Conservation (phyloP, 805 yeast genomes). For the Kuraishia hungarica region DNA sequence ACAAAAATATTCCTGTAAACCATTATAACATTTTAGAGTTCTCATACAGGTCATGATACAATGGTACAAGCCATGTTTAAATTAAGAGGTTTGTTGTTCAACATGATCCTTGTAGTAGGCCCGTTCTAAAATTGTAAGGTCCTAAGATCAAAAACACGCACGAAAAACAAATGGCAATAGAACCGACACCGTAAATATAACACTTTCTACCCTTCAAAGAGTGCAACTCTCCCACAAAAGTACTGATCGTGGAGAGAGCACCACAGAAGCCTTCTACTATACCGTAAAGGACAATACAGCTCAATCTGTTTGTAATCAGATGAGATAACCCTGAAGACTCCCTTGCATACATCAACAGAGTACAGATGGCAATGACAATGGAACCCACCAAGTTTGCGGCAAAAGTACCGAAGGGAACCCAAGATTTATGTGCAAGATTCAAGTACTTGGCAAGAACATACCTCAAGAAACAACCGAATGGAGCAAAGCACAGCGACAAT, state of each 20-base stretch:
- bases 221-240: constrained; percentile 64
- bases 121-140: constrained; percentile 60
- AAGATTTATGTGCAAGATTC: constrained; percentile 29
- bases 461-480: constrained; percentile 59
- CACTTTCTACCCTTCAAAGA: constrained; percentile 21
- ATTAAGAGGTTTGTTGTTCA: neutral
- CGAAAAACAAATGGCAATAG: constrained; percentile 39
- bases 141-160: constrained; percentile 57
- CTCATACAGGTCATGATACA: too few species aligned
- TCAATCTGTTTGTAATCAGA: constrained; percentile 16
- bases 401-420: constrained; percentile 34
- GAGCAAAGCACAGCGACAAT: constrained; percentile 56
- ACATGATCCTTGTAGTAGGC: constrained; percentile 18
- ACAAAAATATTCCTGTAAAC: too few species aligned
- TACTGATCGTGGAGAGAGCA: constrained; percentile 63
- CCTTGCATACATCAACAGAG: constrained; percentile 26
- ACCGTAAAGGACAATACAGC: constrained; percentile 47
- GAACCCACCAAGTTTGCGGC: constrained; percentile 40
- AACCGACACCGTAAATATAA: constrained; percentile 41
- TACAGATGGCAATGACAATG: constrained; percentile 32
- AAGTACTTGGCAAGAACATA: constrained; percentile 41
- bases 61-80: neutral
- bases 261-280: constrained; percentile 65
- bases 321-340: constrained; percentile 12
- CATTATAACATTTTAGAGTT: neutral